A percentile compares a stretch with the other conserved stretches of the same genome.
Evolutionary conservation across 371 early-diverging fungal genomes (phyloP).

Genomic region (Rhizopus delemar): DNA sequence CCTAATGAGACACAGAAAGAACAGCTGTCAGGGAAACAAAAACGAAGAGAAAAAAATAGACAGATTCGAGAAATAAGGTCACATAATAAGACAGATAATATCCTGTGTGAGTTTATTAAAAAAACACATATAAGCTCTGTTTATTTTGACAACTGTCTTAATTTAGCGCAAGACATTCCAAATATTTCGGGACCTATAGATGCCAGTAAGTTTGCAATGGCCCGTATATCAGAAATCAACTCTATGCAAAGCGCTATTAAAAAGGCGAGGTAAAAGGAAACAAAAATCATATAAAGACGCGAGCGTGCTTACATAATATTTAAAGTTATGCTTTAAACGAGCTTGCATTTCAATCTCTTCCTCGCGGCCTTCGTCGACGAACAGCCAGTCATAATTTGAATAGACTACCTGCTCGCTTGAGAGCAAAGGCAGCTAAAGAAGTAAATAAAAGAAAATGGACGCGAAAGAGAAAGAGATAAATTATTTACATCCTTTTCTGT

Average conservation of each 20-base stretch:
- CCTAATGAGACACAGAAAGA: neutral
- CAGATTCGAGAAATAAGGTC: conserved; percentile 18
- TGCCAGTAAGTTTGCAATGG: conserved; percentile 33
- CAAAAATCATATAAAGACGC: neutral
- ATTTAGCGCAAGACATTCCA: conserved; percentile 16
- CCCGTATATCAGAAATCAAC: conserved; percentile 80
- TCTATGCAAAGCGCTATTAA: conserved; percentile 75
- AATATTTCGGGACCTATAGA: conserved; percentile 25
- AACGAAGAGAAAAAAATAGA: conserved; percentile 19
- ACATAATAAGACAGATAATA: conserved; percentile 17
- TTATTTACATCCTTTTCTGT: neutral
- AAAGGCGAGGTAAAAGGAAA: conserved; percentile 45
- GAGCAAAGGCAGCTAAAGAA: conserved; percentile 74
- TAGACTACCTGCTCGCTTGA: conserved; percentile 76
- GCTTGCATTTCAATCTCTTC: conserved; percentile 85
- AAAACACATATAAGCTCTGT: neutral
- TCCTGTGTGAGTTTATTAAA: conserved; percentile 7
- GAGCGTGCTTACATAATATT: conserved; percentile 5
- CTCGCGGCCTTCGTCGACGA: conserved; percentile 85
- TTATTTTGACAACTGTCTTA: neutral
- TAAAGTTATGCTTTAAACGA: conserved; percentile 59
- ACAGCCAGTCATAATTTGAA: conserved; percentile 92
- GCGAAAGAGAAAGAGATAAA: conserved; percentile 28
- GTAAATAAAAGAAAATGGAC: conserved; percentile 36
- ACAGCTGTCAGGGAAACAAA: neutral